phyloP scores from a whole-genome alignment of 1,284 basidiomycete species.

The Sporisorium exsertum region DNA sequence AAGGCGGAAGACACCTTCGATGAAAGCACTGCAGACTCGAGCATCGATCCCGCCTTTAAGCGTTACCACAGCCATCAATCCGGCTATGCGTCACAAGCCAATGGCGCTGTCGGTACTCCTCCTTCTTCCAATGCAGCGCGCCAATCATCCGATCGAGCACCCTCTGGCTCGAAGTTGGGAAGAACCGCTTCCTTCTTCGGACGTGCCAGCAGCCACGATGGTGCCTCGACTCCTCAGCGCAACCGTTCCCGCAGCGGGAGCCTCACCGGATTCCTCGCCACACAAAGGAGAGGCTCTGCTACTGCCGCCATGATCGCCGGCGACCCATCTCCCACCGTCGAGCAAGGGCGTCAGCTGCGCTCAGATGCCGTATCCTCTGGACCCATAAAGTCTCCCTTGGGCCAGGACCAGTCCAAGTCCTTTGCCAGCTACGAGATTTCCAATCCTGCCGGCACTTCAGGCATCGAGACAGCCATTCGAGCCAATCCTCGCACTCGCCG shows the following conservation, averaged over 20 bases:
- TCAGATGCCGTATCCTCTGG: not conserved
- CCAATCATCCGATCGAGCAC: conserved; percentile 9
- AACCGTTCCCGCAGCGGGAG: conserved; percentile 48
- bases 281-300: conserved; percentile 34
- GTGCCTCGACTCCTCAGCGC: conserved; percentile 30
- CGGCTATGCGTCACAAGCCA: not conserved
- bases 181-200: conserved; percentile 43
- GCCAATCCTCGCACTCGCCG: conserved; percentile 35
- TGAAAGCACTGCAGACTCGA: conserved; percentile 6
- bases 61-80: conserved; percentile 29
- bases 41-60: conserved; percentile 22
- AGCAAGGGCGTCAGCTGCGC: conserved; percentile 16
- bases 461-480: conserved; percentile 39
- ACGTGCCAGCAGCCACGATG: conserved; percentile 51
- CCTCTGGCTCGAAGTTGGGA: conserved; percentile 15
- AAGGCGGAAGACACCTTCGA: conserved; percentile 19
- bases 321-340: conserved; percentile 22
- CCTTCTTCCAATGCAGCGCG: conserved; percentile 12
- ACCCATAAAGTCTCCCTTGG: conserved; percentile 11
- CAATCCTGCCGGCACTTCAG: conserved; percentile 16
- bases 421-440: conserved; percentile 38
- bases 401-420: conserved; percentile 6
- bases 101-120: not conserved
- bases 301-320: conserved; percentile 20
- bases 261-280: conserved; percentile 31